Conservation (phyloP, 805 yeast genomes). For the Pichia gijzeniarum region DNA sequence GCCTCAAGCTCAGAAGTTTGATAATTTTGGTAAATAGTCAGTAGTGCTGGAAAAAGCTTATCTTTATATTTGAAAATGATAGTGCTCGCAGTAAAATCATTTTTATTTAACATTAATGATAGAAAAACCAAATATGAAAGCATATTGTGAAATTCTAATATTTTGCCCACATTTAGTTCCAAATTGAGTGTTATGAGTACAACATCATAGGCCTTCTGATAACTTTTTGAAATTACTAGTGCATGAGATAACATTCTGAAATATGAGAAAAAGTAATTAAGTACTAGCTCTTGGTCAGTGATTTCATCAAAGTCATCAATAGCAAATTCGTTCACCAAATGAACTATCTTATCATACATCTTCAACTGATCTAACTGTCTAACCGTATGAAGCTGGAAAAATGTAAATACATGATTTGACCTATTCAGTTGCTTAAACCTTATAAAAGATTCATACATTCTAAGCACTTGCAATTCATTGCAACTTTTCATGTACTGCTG, state of each 20-base stretch:
- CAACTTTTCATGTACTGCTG: background rate
- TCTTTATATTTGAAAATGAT: conserved; percentile 4
- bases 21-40: conserved; percentile 6
- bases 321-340: background rate
- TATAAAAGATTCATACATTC: conserved; percentile 4
- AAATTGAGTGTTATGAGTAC: conserved; percentile 9
- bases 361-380: conserved; percentile 7
- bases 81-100: background rate
- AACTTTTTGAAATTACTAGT: conserved; percentile 14
- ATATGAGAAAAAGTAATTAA: conserved; percentile 13
- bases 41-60: background rate
- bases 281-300: conserved; percentile 2
- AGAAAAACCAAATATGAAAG: conserved; percentile 2
- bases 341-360: conserved; percentile 6
- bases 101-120: conserved; percentile 1
- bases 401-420: background rate
- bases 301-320: conserved; percentile 15
- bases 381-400: conserved; percentile 9
- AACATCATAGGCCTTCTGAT: conserved; percentile 16
- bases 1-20: conserved; percentile 2
- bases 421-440: background rate
- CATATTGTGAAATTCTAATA: conserved; percentile 1
- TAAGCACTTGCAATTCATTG: conserved; percentile 2
- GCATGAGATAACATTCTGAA: conserved; percentile 18
- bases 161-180: background rate